A percentile compares a stretch with the other conserved stretches of the same genome.
phyloP scores from a whole-genome alignment of 139 green algal genomes.

The Choricystis sp. region DNA sequence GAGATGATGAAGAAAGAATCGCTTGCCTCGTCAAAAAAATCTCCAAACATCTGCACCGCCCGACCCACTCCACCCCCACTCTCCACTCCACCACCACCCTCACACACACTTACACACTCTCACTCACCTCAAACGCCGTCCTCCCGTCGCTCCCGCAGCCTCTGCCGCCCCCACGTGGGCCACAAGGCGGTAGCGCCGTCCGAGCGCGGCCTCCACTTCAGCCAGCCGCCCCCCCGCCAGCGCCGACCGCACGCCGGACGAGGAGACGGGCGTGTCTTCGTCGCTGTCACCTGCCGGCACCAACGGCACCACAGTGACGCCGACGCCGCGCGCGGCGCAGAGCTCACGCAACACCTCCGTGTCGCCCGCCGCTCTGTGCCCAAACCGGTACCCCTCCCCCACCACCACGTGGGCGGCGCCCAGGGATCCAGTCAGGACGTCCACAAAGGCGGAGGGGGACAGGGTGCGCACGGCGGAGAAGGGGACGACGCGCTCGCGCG shows the following conservation, averaged over 20 bases:
- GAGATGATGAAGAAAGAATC: no score
- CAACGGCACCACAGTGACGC: slow-evolving; percentile 4
- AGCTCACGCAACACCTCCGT: slow-evolving; percentile 30
- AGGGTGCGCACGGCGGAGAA: slow-evolving; percentile 61
- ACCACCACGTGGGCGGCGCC: slow-evolving; percentile 63
- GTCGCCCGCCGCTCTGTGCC: slow-evolving; percentile 63
- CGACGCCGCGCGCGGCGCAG: slow-evolving; percentile 29
- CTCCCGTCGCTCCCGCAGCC: no score
- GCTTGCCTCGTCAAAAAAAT: no score
- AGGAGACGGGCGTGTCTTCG: not conserved
- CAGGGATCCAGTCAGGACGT: slow-evolving; percentile 54
- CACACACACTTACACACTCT: no score
- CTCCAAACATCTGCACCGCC: no score
- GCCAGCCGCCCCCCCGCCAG: not conserved
- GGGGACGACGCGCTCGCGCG: slow-evolving; percentile 52
- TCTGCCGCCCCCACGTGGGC: not conserved
- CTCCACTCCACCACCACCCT: no score
- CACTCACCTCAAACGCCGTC: no score
- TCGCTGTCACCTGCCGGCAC: no score
- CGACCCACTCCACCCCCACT: no score
- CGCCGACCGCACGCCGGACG: not conserved
- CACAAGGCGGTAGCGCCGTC: not conserved
- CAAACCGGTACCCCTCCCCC: slow-evolving; percentile 80
- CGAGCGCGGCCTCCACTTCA: not conserved
- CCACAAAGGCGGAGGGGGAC: slow-evolving; percentile 64